A percentile compares a stretch with the other conserved stretches of the same genome.
phyloP scores from a whole-genome alignment of 306 rosid genomes.

The Castanea mollissima region DNA sequence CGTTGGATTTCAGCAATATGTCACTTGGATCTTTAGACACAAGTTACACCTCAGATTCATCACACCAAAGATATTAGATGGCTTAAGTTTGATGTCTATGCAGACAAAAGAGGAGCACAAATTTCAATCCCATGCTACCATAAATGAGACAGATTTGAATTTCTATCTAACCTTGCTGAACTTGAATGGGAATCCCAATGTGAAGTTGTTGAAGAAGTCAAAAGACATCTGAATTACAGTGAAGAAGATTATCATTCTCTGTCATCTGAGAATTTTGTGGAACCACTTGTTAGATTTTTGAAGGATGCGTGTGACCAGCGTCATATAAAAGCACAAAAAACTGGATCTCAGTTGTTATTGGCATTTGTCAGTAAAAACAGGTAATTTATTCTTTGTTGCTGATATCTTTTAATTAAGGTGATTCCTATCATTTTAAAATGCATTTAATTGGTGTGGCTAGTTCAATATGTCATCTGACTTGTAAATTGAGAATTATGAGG shows the following conservation, averaged over 20 bases:
- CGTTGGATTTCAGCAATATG: slow-evolving; percentile 58
- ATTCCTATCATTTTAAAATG: neutral
- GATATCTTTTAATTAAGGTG: neutral
- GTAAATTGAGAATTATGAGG: neutral
- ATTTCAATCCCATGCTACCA: slow-evolving; percentile 28
- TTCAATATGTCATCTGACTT: neutral
- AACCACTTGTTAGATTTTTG: slow-evolving; percentile 64
- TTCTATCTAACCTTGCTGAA: slow-evolving; percentile 52
- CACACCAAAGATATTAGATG: slow-evolving; percentile 27
- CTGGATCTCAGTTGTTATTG: slow-evolving; percentile 60
- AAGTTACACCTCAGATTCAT: slow-evolving; percentile 54
- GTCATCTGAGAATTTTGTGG: slow-evolving; percentile 45
- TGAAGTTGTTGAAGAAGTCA: slow-evolving; percentile 64
- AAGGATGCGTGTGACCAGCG: slow-evolving; percentile 52
- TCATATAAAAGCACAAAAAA: slow-evolving; percentile 53
- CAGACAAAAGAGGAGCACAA: slow-evolving; percentile 30
- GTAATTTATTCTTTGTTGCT: slow-evolving; percentile 32
- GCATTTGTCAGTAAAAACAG: slow-evolving; percentile 64
- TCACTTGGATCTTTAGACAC: slow-evolving; percentile 69
- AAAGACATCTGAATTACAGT: slow-evolving; percentile 38
- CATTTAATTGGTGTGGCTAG: neutral
- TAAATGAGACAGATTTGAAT: slow-evolving; percentile 37
- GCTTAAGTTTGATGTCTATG: slow-evolving; percentile 28
- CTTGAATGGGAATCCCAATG: slow-evolving; percentile 76
- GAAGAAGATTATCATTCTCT: slow-evolving; percentile 33